Base-by-base conservation (phyloP, 257 asterid species). In the Mentha longifolia region DNA sequence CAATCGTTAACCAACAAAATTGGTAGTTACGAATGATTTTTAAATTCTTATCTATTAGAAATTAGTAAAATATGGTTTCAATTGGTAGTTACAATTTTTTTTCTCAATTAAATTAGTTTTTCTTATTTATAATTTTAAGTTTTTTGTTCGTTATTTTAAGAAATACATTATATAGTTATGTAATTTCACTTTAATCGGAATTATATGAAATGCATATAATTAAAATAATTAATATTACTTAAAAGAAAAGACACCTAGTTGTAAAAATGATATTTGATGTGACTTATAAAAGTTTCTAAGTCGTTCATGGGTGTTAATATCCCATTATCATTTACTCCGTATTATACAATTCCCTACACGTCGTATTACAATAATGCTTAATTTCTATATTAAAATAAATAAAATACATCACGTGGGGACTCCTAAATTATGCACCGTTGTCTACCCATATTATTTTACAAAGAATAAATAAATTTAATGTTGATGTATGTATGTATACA, bases 321-420 rank as follows among this genome's bases (percentile, higher is more conserved):
- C 33, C 74, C 66, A 69, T n/a, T 69, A 69, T 55, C 55, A 41
- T 41, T 45, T 20, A 16, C n/a, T n/a, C n/a, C n/a, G n/a, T n/a
- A n/a, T n/a, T n/a, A n/a, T n/a, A n/a, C n/a, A 50, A 41, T 20
- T 28, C 16, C 12, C 72, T 61, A 37, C 62, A 52, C 72, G 72
- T 67, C 25, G 7, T 67, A 33, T 47, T 50, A 17, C 22, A 15
- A 47, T 47, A 65, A 20, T 30, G 10, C 0, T 9, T 9, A 9
- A 7, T 33, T 8, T 41, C 12, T 42, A 6, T 1, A 42, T 15
- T 16, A 52, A 19, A 39, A 70, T n/a, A 70, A 35, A 35, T 28
- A 42, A n/a, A 70, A 37, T 39, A 59, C n/a, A n/a, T n/a, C n/a
- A n/a, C 68, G 60, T 58, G 67, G 47, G 31, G 11, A 70, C 6